Conservation (phyloP, 805 yeast species). For the Ogataea haglerorum region DNA sequence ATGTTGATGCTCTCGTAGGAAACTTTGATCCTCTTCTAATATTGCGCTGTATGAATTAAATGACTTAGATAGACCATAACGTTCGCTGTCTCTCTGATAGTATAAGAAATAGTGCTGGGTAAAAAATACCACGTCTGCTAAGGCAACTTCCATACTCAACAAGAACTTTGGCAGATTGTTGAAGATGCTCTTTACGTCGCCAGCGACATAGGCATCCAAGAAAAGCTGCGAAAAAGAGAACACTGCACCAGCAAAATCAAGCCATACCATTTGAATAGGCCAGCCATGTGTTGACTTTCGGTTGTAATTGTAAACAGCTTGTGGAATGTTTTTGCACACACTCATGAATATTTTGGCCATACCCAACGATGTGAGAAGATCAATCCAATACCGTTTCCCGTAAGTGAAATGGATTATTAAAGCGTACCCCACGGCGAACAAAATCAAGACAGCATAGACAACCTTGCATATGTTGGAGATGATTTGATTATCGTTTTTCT, state of each 20-base stretch:
- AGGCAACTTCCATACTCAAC: slow-evolving; percentile 30
- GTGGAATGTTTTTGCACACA: slow-evolving; percentile 36
- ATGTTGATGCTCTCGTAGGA: slow-evolving; percentile 30
- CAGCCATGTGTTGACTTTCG: slow-evolving; percentile 38
- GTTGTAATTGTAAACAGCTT: slow-evolving; percentile 31
- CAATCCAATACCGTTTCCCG: slow-evolving; percentile 29
- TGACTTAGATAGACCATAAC: slow-evolving; percentile 22
- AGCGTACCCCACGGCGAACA: slow-evolving; percentile 13
- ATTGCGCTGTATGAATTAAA: slow-evolving; percentile 20
- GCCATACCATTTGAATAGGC: slow-evolving; percentile 36
- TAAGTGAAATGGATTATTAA: slow-evolving; percentile 14
- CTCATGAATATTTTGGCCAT: slow-evolving; percentile 33
- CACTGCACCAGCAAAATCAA: slow-evolving; percentile 31
- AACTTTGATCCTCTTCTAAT: slow-evolving; percentile 31
- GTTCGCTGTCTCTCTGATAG: slow-evolving; percentile 21
- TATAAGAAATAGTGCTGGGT: slow-evolving; percentile 34
- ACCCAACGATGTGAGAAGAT: slow-evolving; percentile 32
- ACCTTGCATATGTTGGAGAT: slow-evolving; percentile 23
- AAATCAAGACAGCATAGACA: slow-evolving; percentile 14
- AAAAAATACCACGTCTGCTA: slow-evolving; percentile 30
- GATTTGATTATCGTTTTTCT: slow-evolving; percentile 32
- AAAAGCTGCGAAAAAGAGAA: slow-evolving; percentile 30
- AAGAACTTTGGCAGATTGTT: slow-evolving; percentile 33
- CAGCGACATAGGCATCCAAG: slow-evolving; percentile 28
- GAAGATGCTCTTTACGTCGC: slow-evolving; percentile 25